Base-by-base conservation (phyloP, 1,284 basidiomycete genomes). In the Laetiporus sulphureus region DNA sequence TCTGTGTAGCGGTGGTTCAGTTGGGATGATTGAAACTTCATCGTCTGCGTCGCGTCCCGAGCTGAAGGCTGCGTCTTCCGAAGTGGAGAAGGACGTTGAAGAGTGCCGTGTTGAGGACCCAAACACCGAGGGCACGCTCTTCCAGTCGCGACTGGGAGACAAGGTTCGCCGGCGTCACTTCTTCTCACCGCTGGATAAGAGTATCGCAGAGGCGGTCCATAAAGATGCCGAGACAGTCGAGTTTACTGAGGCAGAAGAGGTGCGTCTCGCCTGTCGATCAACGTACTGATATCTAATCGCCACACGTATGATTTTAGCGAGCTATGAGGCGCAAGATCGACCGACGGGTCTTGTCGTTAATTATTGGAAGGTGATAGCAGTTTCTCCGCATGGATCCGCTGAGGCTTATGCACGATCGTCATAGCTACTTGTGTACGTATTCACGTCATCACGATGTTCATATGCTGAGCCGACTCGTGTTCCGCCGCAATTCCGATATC, bases 191-290 rank as follows among this genome's bases (percentile, higher is more conserved):
- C 57, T 73, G 21, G 67, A 73, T 42, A 49, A 59, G 15, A 47
- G 52, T 0, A 64, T 66, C 40, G 70, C 73, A 2, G 65, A 72
- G 4, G 73, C 73, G n/a, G 71, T 76, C 4, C 61, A 75, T 45
- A 59, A 50, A 5, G 73, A 76, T 52, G 73, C 74, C 5, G 67
- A 65, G 38, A 51, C 41, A 3, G 70, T 77, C 2, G 62, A 66
- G 36, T 77, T 61, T 49, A 69, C 67, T 6, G 57, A 62, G 19
- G 68, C 60, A 15, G 73, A 76, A 50, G 73, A 74, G 61, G 72
- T 71, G 42, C 11, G 54, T 45, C 32, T 13, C 20, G 13, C 27
- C 24, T 35, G n/a, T 31, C 18, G n/a, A 35, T n/a, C 23, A 29
- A 35, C 15, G 34, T 38, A 13, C n/a, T 27, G 22, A 24, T n/a